Evolutionary conservation across 2,329 filamentous ascomycete genomes (phyloP).

Genomic region (Penicillium griseofulvum): DNA sequence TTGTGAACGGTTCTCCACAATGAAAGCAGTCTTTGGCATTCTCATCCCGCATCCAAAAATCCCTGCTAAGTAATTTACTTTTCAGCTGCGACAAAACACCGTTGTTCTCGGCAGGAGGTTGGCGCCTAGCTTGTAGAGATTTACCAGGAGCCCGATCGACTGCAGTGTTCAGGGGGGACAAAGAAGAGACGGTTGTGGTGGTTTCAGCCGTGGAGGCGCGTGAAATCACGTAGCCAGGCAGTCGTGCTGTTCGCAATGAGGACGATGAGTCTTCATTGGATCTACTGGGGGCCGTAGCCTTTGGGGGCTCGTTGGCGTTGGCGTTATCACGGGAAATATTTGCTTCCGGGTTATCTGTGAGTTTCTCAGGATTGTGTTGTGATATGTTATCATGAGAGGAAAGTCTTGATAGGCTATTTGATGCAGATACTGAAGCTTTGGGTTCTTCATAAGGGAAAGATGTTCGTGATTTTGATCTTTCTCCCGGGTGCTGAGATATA

Average conservation of each 20-base stretch:
- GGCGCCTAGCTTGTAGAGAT: constrained; percentile 20
- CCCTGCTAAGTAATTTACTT: constrained; percentile 84
- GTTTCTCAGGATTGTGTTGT: constrained; percentile 29
- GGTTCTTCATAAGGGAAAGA: constrained; percentile 32
- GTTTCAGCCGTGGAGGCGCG: constrained; percentile 44
- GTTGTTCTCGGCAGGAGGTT: constrained; percentile 19
- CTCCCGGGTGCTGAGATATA: constrained; percentile 30
- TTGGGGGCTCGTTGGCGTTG: constrained; percentile 27
- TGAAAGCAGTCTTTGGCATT: constrained; percentile 97
- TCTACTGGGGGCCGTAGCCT: constrained; percentile 22
- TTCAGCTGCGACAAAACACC: constrained; percentile 63
- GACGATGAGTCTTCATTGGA: constrained; percentile 35
- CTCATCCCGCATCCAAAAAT: constrained; percentile 99
- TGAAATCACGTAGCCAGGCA: constrained; percentile 46
- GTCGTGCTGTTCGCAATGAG: constrained; percentile 45
- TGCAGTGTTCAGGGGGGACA: constrained; percentile 32
- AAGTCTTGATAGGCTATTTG: constrained; percentile 32
- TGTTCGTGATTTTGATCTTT: constrained; percentile 30
- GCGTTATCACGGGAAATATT: constrained; percentile 31
- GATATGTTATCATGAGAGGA: constrained; percentile 26
- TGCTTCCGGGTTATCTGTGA: constrained; percentile 28
- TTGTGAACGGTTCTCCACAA: constrained; percentile 85
- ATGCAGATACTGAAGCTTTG: constrained; percentile 24
- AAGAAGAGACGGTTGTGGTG: constrained; percentile 44
- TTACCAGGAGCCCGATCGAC: constrained; percentile 21